A percentile compares a stretch with the other conserved stretches of the same genome.
Conservation (phyloP, 139 green algal species). For the Coelastrella sp. region DNA sequence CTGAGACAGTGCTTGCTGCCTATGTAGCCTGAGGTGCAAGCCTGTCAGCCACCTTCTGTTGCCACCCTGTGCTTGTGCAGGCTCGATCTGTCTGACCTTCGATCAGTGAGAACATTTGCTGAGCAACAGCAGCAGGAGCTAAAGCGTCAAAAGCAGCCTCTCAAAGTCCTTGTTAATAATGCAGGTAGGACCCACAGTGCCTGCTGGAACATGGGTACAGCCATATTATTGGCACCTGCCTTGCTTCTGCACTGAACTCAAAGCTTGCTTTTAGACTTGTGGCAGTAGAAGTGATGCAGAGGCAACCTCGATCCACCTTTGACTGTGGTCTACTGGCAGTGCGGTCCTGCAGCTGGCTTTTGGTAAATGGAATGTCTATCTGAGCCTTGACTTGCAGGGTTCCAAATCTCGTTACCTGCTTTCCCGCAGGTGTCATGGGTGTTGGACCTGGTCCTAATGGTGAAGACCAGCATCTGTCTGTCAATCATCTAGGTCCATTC, state of each 20-base stretch:
- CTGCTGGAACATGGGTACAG: background rate
- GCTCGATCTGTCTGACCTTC: slow-evolving; percentile 68
- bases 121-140: slow-evolving; percentile 46
- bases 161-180: slow-evolving; percentile 78
- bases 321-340: too few species aligned
- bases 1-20: too few species aligned
- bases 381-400: too few species aligned
- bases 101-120: slow-evolving; percentile 65
- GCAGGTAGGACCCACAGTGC: slow-evolving; percentile 47
- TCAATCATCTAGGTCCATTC: slow-evolving; percentile 79
- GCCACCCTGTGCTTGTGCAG: background rate
- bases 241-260: background rate
- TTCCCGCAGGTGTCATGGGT: slow-evolving; percentile 72
- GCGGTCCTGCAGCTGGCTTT: too few species aligned
- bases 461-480: slow-evolving; percentile 57
- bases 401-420: background rate
- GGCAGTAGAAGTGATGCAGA: too few species aligned
- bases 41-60: background rate
- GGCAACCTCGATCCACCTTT: too few species aligned
- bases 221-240: background rate
- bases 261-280: too few species aligned
- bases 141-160: background rate
- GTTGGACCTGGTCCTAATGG: slow-evolving; percentile 24
- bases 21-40: too few species aligned
- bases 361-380: too few species aligned